Percentiles rank a stretch among this genome's conserved stretches.
phyloP scores from a whole-genome alignment of 2,329 filamentous ascomycete species.

The Fusarium luffae region DNA sequence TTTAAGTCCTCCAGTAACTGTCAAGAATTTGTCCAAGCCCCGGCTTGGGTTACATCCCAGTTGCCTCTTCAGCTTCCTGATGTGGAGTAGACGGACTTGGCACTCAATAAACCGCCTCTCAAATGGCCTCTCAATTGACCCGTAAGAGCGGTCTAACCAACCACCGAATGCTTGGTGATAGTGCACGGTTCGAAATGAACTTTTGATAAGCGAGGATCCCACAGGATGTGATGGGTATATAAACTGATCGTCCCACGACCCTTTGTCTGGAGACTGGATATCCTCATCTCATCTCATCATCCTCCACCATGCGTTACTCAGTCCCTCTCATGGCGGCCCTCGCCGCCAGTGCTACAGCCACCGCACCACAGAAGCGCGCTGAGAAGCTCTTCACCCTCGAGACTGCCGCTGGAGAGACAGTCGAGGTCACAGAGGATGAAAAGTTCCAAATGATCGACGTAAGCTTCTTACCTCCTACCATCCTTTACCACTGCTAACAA shows the following conservation, averaged over 20 bases:
- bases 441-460: slow-evolving; percentile 38
- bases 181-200: not conserved
- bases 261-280: not conserved
- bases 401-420: slow-evolving; percentile 14
- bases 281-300: no score
- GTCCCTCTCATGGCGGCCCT: slow-evolving; percentile 28
- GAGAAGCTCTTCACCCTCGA: slow-evolving; percentile 30
- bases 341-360: slow-evolving; percentile 19
- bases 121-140: not conserved
- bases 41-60: slow-evolving; percentile 4
- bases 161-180: not conserved
- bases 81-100: slow-evolving; percentile 25
- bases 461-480: accelerated
- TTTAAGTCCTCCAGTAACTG: not conserved
- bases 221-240: not conserved
- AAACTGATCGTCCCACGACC: not conserved
- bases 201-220: not conserved
- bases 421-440: slow-evolving; percentile 29
- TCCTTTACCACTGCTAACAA: not conserved
- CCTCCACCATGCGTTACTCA: slow-evolving; percentile 18
- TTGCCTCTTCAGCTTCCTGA: slow-evolving; percentile 18
- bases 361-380: not conserved
- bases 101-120: not conserved
- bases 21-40: not conserved
- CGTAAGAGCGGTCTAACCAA: not conserved